These are phyloP conservation scores for Turritis glabra DNA, from an alignment of 345 rosid genomes.

Conservation along the genomic window DNA sequence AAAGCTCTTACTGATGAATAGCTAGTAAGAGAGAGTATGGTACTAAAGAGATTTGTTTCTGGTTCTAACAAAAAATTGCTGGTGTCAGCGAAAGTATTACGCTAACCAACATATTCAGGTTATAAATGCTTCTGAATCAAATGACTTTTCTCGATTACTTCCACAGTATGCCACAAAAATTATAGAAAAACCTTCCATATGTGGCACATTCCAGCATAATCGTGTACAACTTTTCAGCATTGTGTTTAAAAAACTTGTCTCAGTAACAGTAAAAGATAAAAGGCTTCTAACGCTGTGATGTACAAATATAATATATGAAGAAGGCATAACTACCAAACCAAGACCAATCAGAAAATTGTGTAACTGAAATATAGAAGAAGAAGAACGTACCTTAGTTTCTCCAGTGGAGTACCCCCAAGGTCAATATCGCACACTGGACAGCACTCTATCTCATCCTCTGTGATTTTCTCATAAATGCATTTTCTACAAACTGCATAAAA, in stretches of 20 bases:
- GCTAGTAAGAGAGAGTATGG: conserved; percentile 3
- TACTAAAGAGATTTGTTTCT: background rate
- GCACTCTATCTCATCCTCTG: conserved; percentile 69
- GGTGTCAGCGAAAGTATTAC: background rate
- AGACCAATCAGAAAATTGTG: conserved; percentile 6
- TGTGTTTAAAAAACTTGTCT: background rate
- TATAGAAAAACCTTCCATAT: background rate
- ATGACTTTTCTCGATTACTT: background rate
- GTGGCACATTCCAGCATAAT: conserved; percentile 14
- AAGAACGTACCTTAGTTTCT: conserved; percentile 72
- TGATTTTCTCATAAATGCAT: conserved; percentile 76
- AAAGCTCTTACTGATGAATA: background rate
- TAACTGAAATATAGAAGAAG: conserved; percentile 14
- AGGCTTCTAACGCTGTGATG: background rate
- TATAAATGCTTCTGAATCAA: conserved; percentile 5
- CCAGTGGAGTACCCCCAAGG: conserved; percentile 80
- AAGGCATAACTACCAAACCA: conserved; percentile 2
- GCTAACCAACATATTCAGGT: background rate
- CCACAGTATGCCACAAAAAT: conserved; percentile 2
- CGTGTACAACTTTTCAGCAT: background rate
- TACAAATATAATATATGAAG: background rate
- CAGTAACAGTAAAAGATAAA: background rate
- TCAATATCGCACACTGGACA: conserved; percentile 84
- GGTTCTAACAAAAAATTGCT: conserved; percentile 8
- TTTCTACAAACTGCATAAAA: conserved; percentile 78